Conservation (phyloP, 177 flowering plant genomes). For the Viscum album region DNA sequence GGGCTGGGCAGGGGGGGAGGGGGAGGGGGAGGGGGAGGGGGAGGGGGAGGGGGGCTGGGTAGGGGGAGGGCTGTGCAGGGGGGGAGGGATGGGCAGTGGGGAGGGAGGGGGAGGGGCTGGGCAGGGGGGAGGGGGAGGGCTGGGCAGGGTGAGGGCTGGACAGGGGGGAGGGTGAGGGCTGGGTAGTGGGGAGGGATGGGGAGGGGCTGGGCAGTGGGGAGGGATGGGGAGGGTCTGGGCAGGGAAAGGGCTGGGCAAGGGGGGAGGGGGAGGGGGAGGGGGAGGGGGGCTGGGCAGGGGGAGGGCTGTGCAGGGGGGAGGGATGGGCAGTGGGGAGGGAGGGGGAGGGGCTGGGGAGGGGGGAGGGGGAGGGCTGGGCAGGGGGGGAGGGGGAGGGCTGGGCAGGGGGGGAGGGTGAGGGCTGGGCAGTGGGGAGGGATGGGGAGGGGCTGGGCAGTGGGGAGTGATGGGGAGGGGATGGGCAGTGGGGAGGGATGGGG, state of each 20-base stretch:
- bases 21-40: no score
- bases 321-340: no score
- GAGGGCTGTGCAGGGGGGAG: no score
- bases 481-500: neutral
- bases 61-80: neutral
- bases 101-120: no score
- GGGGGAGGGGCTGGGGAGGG: neutral
- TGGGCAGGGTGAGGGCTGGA: neutral
- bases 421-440: neutral
- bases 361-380: neutral
- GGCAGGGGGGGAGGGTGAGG: no score
- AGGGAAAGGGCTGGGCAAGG: no score
- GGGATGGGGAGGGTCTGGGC: conserved; percentile 1
- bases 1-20: no score
- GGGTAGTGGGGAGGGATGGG: neutral
- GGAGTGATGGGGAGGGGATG: neutral
- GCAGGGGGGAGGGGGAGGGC: neutral
- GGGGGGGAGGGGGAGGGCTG: neutral
- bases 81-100: no score
- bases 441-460: neutral
- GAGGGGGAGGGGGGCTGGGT: neutral
- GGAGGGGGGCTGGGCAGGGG: no score
- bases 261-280: neutral
- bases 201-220: neutral
- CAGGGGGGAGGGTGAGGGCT: no score